Evolutionary conservation across 2,329 filamentous ascomycete genomes (phyloP).

Genomic region (Pestalotiopsis sp.): DNA sequence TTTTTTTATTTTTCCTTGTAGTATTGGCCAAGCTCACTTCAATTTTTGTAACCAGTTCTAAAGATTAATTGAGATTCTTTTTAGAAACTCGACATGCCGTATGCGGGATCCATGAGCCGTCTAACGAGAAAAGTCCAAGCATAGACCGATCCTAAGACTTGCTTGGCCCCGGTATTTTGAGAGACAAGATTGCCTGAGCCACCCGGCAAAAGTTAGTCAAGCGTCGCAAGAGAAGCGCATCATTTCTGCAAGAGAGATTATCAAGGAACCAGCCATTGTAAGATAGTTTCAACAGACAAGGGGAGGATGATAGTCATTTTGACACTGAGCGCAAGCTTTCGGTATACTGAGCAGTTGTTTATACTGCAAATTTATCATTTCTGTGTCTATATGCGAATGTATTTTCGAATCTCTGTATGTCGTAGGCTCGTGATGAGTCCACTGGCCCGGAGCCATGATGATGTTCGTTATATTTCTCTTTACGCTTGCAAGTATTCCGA

Average conservation of each 20-base stretch:
- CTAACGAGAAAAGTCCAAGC: too few species aligned
- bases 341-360: background rate
- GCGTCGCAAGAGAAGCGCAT: too few species aligned
- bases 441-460: background rate
- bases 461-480: background rate
- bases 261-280: too few species aligned
- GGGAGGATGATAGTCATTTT: background rate
- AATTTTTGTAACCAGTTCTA: slow-evolving; percentile 21
- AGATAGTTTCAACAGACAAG: background rate
- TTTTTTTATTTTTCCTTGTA: slow-evolving; percentile 47
- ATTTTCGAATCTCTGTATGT: background rate
- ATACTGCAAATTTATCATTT: background rate
- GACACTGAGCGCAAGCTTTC: background rate
- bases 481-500: background rate
- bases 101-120: background rate
- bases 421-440: background rate
- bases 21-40: slow-evolving; percentile 39
- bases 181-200: too few species aligned
- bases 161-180: too few species aligned
- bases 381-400: background rate
- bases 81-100: background rate
- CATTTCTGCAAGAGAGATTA: too few species aligned
- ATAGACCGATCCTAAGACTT: too few species aligned
- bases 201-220: too few species aligned
- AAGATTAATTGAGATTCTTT: slow-evolving; percentile 39